Evolutionary conservation across 2,329 filamentous ascomycete species (phyloP).

Genomic region (Botrytis medusae): DNA sequence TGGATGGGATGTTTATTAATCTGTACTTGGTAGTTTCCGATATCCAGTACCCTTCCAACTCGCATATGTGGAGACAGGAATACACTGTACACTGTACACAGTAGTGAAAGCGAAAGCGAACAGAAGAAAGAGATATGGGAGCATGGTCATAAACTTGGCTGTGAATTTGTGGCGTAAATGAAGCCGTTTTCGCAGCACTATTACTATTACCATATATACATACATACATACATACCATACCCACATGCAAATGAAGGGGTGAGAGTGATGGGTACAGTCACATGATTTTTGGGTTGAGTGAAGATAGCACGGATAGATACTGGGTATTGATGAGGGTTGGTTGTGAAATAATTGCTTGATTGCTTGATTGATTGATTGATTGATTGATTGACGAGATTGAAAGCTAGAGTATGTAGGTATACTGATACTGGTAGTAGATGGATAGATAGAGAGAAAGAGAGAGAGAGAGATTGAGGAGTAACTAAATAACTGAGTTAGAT

Average conservation of each 20-base stretch:
- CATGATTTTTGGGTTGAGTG: background rate
- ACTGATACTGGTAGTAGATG: too few relatives aligned
- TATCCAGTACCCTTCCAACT: background rate
- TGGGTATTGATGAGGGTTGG: background rate
- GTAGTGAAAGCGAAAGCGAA: background rate
- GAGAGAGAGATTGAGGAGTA: too few relatives aligned
- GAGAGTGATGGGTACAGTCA: background rate
- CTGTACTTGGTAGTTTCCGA: background rate
- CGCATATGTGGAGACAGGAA: background rate
- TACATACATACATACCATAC: background rate
- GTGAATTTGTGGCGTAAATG: background rate
- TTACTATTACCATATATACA: background rate
- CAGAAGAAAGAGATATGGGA: background rate
- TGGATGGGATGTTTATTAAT: background rate
- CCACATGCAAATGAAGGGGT: background rate
- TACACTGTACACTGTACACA: too few relatives aligned
- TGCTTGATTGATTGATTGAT: too few relatives aligned
- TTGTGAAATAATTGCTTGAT: too few relatives aligned
- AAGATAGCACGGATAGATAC: background rate
- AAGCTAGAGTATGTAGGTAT: too few relatives aligned
- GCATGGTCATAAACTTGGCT: background rate
- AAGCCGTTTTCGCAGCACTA: background rate
- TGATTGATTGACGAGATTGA: too few relatives aligned
- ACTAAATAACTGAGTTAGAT: background rate
- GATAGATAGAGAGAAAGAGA: too few relatives aligned